phyloP scores from a whole-genome alignment of 2,329 filamentous ascomycete genomes.

The Diaporthe australafricana region DNA sequence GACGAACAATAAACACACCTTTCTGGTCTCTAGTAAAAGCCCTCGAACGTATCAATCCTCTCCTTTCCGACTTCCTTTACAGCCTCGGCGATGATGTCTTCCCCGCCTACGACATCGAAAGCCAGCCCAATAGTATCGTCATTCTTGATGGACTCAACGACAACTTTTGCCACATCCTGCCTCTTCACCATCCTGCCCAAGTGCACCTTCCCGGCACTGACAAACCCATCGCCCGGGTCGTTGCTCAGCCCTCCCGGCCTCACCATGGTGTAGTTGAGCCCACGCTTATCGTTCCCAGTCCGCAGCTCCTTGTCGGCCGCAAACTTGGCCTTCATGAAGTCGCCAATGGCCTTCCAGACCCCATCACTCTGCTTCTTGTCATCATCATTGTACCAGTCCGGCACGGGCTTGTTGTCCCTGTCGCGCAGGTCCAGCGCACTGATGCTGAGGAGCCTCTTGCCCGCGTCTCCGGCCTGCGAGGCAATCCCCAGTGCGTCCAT shows the following conservation, averaged over 20 bases:
- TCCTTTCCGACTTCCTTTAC: conserved; percentile 51
- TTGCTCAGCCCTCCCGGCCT: conserved; percentile 54
- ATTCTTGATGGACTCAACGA: conserved; percentile 54
- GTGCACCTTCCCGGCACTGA: conserved; percentile 56
- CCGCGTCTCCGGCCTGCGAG: conserved; percentile 45
- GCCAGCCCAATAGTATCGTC: conserved; percentile 53
- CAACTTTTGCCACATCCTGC: conserved; percentile 57
- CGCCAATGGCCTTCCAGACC: conserved; percentile 52
- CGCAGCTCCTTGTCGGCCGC: conserved; percentile 54
- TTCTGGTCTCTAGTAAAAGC: conserved; percentile 39
- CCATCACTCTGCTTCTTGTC: conserved; percentile 50
- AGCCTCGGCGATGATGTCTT: conserved; percentile 48
- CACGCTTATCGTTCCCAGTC: conserved; percentile 49
- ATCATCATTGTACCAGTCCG: conserved; percentile 56
- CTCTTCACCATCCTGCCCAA: conserved; percentile 50
- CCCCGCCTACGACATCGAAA: conserved; percentile 55
- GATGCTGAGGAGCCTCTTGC: conserved; percentile 58
- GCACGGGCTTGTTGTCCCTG: conserved; percentile 49
- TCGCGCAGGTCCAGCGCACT: conserved; percentile 58
- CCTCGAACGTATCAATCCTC: conserved; percentile 47
- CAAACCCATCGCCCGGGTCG: conserved; percentile 50
- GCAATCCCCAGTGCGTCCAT: conserved; percentile 57
- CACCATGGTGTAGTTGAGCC: conserved; percentile 58
- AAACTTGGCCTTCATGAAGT: conserved; percentile 56
- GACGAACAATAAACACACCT: too few relatives aligned